These are phyloP conservation scores for Solanum chaucha DNA, from an alignment of 257 asterid genomes.

Conservation along the genomic window DNA sequence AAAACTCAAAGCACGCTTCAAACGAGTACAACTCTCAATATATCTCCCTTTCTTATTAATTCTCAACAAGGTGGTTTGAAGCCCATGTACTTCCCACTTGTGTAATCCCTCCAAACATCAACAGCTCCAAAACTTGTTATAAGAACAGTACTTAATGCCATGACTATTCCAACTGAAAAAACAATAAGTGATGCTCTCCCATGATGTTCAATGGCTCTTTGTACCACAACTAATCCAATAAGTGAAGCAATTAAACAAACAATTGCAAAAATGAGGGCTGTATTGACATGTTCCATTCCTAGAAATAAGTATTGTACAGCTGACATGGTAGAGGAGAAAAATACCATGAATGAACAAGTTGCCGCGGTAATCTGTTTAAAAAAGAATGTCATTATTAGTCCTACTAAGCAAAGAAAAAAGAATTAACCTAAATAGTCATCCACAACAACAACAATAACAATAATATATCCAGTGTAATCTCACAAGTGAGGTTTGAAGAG, in stretches of 20 bases:
- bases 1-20: background rate
- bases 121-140: too few relatives aligned
- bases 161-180: too few relatives aligned
- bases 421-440: background rate
- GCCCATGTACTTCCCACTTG: too few relatives aligned
- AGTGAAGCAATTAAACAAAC: conserved; percentile 43
- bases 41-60: too few relatives aligned
- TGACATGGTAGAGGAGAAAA: conserved; percentile 92
- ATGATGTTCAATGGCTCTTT: too few relatives aligned
- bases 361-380: conserved; percentile 63
- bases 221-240: too few relatives aligned
- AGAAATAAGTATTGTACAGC: conserved; percentile 59
- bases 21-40: too few relatives aligned
- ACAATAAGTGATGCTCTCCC: too few relatives aligned
- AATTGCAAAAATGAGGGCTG: conserved; percentile 41
- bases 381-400: background rate
- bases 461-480: background rate
- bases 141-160: too few relatives aligned
- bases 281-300: conserved; percentile 58
- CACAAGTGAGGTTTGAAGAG: rapidly evolving
- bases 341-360: conserved; percentile 84
- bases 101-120: too few relatives aligned
- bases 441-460: background rate
- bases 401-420: background rate
- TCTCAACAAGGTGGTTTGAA: too few relatives aligned